Conservation (phyloP, 2,329 filamentous ascomycete genomes). For the Apiospora malaysiana region DNA sequence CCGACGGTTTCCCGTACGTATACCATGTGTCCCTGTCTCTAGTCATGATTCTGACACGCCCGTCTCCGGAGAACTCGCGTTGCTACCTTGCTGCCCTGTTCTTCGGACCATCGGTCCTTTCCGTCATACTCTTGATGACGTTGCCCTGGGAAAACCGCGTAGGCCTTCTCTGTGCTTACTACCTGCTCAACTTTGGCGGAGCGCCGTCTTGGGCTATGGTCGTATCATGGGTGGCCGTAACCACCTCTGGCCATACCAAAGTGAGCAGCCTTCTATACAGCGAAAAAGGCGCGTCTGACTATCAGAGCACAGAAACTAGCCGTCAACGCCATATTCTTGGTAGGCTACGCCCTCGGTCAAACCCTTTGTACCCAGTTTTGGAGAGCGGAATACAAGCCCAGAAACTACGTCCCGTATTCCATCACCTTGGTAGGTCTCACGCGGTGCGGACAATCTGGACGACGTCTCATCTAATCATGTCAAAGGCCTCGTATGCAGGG, state of each 20-base stretch:
- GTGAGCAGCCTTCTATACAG: background rate
- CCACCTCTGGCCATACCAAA: constrained; percentile 23
- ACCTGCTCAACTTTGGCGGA: constrained; percentile 22
- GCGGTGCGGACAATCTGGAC: too few relatives aligned
- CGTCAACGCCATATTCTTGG: constrained; percentile 22
- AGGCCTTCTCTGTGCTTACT: constrained; percentile 24
- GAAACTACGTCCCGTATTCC: constrained; percentile 23
- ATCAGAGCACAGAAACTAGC: constrained; percentile 17
- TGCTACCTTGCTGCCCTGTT: constrained; percentile 22
- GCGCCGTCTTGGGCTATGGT: constrained; percentile 23
- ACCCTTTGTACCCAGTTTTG: constrained; percentile 24
- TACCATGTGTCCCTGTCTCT: background rate
- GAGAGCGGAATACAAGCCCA: constrained; percentile 24
- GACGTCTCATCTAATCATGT: background rate
- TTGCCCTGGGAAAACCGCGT: constrained; percentile 21
- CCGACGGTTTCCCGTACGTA: constrained; percentile 21
- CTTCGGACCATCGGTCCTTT: constrained; percentile 22
- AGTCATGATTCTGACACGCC: background rate
- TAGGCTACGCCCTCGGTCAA: constrained; percentile 22
- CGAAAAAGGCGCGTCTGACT: background rate
- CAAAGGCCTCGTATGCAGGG: constrained; percentile 18
- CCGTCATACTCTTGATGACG: constrained; percentile 18
- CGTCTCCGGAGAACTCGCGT: constrained; percentile 18
- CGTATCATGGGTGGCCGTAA: constrained; percentile 23
- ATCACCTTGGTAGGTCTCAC: constrained; percentile 18